phyloP scores from a whole-genome alignment of 2,329 filamentous ascomycete genomes.

The Alternaria rosae region DNA sequence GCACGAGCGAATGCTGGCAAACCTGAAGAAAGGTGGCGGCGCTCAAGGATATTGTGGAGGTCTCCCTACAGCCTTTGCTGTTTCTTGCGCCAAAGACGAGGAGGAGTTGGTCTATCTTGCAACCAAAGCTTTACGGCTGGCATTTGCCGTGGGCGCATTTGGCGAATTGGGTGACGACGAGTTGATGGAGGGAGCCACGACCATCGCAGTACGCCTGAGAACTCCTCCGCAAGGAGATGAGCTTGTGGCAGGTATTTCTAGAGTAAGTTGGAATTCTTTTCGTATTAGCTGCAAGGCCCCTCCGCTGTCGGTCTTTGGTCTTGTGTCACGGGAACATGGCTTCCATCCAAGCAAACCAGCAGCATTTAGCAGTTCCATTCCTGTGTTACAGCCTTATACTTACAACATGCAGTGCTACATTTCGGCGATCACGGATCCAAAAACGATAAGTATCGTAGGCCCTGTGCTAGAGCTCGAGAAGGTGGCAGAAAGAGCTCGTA shows the following conservation, averaged over 20 bases:
- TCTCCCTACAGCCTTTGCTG: conserved; percentile 17
- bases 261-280: conserved; percentile 16
- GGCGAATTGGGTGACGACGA: conserved; percentile 26
- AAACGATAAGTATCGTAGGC: conserved; percentile 31
- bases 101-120: conserved; percentile 20
- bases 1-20: conserved; percentile 17
- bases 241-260: conserved; percentile 21
- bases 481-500: conserved; percentile 15
- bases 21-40: conserved; percentile 18
- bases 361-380: not conserved
- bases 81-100: conserved; percentile 23
- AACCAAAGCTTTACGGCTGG: conserved; percentile 16
- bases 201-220: conserved; percentile 27
- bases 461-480: conserved; percentile 15
- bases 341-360: not conserved
- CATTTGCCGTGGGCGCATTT: conserved; percentile 19
- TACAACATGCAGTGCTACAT: conserved; percentile 21
- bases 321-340: not conserved
- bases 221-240: conserved; percentile 22
- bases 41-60: conserved; percentile 25
- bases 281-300: not conserved
- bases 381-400: not conserved
- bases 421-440: conserved; percentile 33
- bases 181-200: conserved; percentile 19
- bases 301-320: not conserved